phyloP scores from a whole-genome alignment of 2,329 filamentous ascomycete genomes.

The Furcasterigmium furcatum region DNA sequence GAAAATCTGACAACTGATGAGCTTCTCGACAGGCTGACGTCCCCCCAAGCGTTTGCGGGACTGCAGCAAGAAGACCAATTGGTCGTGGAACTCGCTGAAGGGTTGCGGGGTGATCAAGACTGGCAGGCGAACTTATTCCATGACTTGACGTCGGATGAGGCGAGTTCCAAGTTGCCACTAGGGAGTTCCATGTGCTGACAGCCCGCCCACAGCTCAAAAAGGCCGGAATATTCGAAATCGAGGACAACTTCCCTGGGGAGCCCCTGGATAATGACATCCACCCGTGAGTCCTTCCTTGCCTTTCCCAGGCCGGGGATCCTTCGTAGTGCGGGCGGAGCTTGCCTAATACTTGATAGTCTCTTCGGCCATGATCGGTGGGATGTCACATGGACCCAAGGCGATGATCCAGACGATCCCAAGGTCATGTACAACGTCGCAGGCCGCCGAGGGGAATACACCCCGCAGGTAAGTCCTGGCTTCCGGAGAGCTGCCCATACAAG shows the following conservation, averaged over 20 bases:
- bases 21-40: too few species aligned
- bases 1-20: too few species aligned
- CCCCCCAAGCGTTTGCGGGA: too few species aligned
- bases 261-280: constrained; percentile 17
- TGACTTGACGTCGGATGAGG: constrained; percentile 27
- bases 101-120: constrained; percentile 20
- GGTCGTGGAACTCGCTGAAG: background rate
- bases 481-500: background rate
- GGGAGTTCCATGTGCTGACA: background rate
- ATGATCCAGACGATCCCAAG: background rate
- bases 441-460: constrained; percentile 18
- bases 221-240: constrained; percentile 18
- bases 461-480: constrained; percentile 12
- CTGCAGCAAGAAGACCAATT: background rate
- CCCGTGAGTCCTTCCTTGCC: constrained; percentile 10
- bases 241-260: background rate
- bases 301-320: background rate
- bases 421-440: constrained; percentile 17
- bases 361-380: constrained; percentile 7
- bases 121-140: constrained; percentile 24
- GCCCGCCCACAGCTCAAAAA: constrained; percentile 14
- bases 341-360: constrained; percentile 5
- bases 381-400: background rate
- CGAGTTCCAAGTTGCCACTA: constrained; percentile 1
- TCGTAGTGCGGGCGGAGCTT: background rate